Percentiles rank a stretch among this genome's conserved stretches.
phyloP scores from a whole-genome alignment of 768 basidiomycete genomes.

The Postia placenta region DNA sequence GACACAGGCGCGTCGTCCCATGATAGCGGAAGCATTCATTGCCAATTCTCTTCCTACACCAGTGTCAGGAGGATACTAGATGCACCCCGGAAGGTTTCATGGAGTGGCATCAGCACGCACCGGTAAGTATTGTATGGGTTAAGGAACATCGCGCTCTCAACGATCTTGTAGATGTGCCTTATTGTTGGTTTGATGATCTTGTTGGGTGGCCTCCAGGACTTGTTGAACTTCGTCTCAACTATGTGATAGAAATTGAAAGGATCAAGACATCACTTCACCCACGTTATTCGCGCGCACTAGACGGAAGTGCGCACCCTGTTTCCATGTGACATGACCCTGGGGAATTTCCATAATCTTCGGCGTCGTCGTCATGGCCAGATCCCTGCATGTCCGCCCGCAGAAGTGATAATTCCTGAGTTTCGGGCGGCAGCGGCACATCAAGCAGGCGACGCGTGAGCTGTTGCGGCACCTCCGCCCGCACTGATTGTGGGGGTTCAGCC shows the following conservation, averaged over 20 bases:
- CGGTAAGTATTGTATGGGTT: background rate
- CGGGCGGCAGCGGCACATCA: background rate
- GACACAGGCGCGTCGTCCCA: too few species aligned
- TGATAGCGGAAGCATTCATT: background rate
- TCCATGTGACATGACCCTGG: background rate
- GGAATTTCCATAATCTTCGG: background rate
- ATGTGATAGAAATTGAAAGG: too few species aligned
- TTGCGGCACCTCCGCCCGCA: background rate
- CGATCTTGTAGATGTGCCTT: background rate
- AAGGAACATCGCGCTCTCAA: background rate
- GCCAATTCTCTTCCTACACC: background rate
- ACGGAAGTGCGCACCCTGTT: background rate
- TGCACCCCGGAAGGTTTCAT: too few species aligned
- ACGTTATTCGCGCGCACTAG: too few species aligned
- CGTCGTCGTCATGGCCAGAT: background rate
- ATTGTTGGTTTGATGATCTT: background rate
- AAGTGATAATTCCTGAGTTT: background rate
- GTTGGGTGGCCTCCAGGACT: background rate
- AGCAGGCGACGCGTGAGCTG: background rate
- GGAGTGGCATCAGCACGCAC: background rate
- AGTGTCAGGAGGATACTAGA: background rate
- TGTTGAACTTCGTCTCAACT: background rate
- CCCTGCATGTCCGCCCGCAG: background rate
- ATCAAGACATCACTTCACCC: too few species aligned
- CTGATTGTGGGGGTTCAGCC: background rate